Conservation (phyloP, 2,329 filamentous ascomycete species). For the Tolypocladium amazonense region DNA sequence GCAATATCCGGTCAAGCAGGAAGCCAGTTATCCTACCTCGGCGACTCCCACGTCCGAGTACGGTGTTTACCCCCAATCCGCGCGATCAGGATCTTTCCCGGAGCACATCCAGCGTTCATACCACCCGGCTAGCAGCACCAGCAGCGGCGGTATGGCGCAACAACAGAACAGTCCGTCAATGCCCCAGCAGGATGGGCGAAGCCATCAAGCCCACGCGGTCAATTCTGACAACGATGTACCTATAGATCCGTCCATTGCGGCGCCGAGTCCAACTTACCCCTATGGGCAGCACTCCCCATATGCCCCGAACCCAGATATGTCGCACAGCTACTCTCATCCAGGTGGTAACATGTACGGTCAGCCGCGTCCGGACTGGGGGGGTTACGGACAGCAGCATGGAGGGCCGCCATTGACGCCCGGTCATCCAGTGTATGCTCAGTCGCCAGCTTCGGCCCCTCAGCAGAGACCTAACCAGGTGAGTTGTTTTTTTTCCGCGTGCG, state of each 20-base stretch:
- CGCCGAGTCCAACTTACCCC: slow-evolving; percentile 83
- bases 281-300: slow-evolving; percentile 82
- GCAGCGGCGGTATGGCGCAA: slow-evolving; percentile 90
- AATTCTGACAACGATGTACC: slow-evolving; percentile 95
- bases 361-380: slow-evolving; percentile 64
- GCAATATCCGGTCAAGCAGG: slow-evolving; percentile 75
- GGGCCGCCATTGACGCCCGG: slow-evolving; percentile 37
- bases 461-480: slow-evolving; percentile 51
- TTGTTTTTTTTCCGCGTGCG: slow-evolving; percentile 4
- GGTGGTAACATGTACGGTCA: slow-evolving; percentile 55
- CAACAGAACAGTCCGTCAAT: slow-evolving; percentile 93
- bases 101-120: slow-evolving; percentile 82
- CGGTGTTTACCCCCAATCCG: slow-evolving; percentile 63
- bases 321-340: slow-evolving; percentile 60
- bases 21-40: slow-evolving; percentile 67
- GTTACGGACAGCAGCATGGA: slow-evolving; percentile 49
- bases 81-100: slow-evolving; percentile 75
- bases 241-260: slow-evolving; percentile 98
- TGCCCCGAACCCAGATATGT: slow-evolving; percentile 74
- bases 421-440: slow-evolving; percentile 44
- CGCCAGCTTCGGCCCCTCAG: slow-evolving; percentile 44
- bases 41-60: slow-evolving; percentile 86
- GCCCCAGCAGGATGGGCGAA: slow-evolving; percentile 71
- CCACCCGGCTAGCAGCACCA: slow-evolving; percentile 65
- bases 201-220: slow-evolving; percentile 65